Conservation (phyloP, 2,329 filamentous ascomycete species). For the Claviceps africana region DNA sequence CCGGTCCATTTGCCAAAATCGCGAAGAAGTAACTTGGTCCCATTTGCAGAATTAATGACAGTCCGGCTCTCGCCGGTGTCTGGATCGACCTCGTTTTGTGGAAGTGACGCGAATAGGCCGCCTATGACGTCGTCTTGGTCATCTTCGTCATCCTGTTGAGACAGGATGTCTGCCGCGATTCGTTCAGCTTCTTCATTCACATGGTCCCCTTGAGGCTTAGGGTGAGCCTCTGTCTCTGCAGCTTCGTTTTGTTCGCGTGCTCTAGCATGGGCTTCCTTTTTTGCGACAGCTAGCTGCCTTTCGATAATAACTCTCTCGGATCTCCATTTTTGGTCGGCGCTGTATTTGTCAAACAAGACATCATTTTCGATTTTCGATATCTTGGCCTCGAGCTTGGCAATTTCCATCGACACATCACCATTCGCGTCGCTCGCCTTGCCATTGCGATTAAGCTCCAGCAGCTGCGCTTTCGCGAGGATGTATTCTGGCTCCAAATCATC, state of each 20-base stretch:
- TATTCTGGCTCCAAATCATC: constrained; percentile 65
- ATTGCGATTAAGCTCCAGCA: constrained; percentile 36
- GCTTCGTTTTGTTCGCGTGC: constrained; percentile 8
- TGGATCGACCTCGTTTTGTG: constrained; percentile 45
- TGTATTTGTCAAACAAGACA: constrained; percentile 54
- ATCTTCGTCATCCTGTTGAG: constrained; percentile 41
- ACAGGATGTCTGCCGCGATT: constrained; percentile 45
- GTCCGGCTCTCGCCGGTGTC: constrained; percentile 43
- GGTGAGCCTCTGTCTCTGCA: constrained; percentile 21
- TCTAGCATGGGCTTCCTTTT: constrained; percentile 20
- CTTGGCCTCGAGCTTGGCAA: constrained; percentile 57
- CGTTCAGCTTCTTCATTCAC: constrained; percentile 42
- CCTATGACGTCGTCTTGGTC: constrained; percentile 38
- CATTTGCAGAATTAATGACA: constrained; percentile 37
- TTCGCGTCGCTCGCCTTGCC: constrained; percentile 11
- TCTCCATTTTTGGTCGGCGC: constrained; percentile 54
- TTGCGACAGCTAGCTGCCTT: constrained; percentile 41
- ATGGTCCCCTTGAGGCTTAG: constrained; percentile 15
- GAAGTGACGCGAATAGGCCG: constrained; percentile 44
- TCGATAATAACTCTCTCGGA: constrained; percentile 44
- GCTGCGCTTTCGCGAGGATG: constrained; percentile 55
- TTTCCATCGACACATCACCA: constrained; percentile 27
- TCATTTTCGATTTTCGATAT: constrained; percentile 65
- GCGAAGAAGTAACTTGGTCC: constrained; percentile 47
- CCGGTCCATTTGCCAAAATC: constrained; percentile 80